Base-by-base conservation (phyloP, 306 rosid genomes). In the Oemleria cerasiformis region DNA sequence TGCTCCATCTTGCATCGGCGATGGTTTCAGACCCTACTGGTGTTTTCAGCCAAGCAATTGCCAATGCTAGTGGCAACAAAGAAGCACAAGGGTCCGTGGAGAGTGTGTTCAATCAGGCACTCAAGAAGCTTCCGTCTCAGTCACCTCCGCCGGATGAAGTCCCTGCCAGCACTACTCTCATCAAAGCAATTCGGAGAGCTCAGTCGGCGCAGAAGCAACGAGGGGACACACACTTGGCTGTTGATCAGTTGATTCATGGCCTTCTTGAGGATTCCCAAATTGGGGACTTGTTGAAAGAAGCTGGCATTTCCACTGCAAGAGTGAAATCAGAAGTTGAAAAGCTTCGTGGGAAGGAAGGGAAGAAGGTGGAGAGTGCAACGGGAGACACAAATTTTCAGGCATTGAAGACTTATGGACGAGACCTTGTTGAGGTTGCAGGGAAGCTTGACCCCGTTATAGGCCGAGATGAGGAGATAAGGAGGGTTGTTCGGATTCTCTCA, bases 401-500 rank as follows among this genome's bases (percentile, higher is more conserved):
- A 0, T 70, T 92, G 81, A 90, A 88, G 63, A 88, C 97, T 30
- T 92, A 92, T 19, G 97, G 97, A 5, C 73, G 96, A 20, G 98
- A 92, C 71, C 86, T 92, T 13, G 97, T 92, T 10, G 96, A 88
- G 77, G 88, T 84, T 79, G 97, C 98, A 0, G 98, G 92, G 65
- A 92, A 92, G 75, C 97, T 92, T 38, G 97, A 90, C 17, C 98
- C 98, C 0, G 98, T 90, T 2, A 92, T 92, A 34, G 98, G 98
- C 2, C 83, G 97, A 12, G 98, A 92, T 8, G 96, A 92, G 76
- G 97, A 92, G 74, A 92, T 92, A 14, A 73, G 97, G 38, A 82
- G 97, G 65, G 96, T 92, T 30, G 84, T 92, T 59, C 77, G 93
- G 68, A 90, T 90, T 77, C 80, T 92, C 1, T 92, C 98, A 0